These are phyloP conservation scores for Metschnikowia shivogae DNA, from an alignment of 805 yeast genomes.

Conservation along the genomic window DNA sequence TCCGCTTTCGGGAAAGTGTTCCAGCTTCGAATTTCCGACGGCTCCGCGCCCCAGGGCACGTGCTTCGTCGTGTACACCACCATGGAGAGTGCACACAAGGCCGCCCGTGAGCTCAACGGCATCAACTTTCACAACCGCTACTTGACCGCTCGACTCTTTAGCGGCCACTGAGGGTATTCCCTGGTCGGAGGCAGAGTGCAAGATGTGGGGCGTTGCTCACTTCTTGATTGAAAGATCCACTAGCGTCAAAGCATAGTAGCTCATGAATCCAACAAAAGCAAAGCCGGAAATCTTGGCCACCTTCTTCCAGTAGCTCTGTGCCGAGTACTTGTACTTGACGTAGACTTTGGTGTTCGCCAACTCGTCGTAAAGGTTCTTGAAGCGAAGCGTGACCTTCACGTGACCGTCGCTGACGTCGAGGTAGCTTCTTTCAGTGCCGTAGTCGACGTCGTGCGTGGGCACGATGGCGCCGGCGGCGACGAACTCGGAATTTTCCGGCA, in stretches of 20 bases:
- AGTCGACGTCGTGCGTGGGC: slow-evolving; percentile 26
- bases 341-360: slow-evolving; percentile 52
- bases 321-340: slow-evolving; percentile 60
- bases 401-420: slow-evolving; percentile 79
- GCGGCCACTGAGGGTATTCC: not conserved
- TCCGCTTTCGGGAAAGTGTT: slow-evolving; percentile 53
- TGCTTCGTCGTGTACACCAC: slow-evolving; percentile 54
- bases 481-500: slow-evolving; percentile 83
- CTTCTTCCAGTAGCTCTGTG: slow-evolving; percentile 51
- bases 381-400: slow-evolving; percentile 60
- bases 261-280: slow-evolving; percentile 55
- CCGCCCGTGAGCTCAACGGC: slow-evolving; percentile 55
- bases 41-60: slow-evolving; percentile 34
- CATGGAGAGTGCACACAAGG: slow-evolving; percentile 44
- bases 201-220: not conserved
- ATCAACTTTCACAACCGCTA: slow-evolving; percentile 57
- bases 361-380: slow-evolving; percentile 64
- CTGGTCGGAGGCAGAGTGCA: not conserved
- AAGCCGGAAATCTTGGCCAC: slow-evolving; percentile 63
- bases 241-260: slow-evolving; percentile 44
- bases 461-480: slow-evolving; percentile 57
- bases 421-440: slow-evolving; percentile 48
- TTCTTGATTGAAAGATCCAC: slow-evolving; percentile 29
- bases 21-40: slow-evolving; percentile 44
- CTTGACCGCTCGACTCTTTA: slow-evolving; percentile 38